A percentile compares a stretch with the other conserved stretches of the same genome.
These are phyloP conservation scores for Beauveria caledonica DNA, from an alignment of 2,329 filamentous ascomycete genomes.

Conservation along the genomic window DNA sequence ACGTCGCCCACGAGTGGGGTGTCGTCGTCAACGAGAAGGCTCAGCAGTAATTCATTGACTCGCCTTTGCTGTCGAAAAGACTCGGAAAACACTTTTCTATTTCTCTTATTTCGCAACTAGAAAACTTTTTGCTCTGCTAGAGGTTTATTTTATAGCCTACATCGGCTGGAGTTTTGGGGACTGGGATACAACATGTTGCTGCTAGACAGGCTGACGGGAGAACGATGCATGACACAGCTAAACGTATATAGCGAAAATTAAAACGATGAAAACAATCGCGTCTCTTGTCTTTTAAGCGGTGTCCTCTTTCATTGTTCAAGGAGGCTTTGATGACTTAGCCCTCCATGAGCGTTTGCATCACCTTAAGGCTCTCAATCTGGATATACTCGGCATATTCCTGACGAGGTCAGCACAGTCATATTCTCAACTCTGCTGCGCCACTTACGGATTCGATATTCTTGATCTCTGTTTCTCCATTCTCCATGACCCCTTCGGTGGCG, in stretches of 20 bases:
- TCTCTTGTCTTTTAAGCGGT: neutral
- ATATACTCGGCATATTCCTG: constrained; percentile 23
- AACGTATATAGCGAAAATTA: constrained; percentile 10
- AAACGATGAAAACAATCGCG: neutral
- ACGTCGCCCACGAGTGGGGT: constrained; percentile 59
- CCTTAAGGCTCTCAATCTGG: constrained; percentile 18
- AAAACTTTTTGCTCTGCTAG: constrained; percentile 6
- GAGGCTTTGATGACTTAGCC: neutral
- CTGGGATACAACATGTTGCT: constrained; percentile 2
- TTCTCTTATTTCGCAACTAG: neutral
- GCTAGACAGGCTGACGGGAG: neutral
- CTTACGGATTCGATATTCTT: constrained; percentile 22
- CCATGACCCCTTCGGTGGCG: neutral
- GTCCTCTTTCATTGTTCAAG: too few species aligned
- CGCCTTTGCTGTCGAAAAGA: neutral
- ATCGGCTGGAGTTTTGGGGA: constrained; percentile 11
- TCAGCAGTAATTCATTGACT: constrained; percentile 21
- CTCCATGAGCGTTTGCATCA: constrained; percentile 11
- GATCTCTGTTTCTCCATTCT: constrained; percentile 19
- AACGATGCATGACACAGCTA: constrained; percentile 1
- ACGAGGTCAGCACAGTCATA: neutral
- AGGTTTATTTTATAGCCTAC: constrained; percentile 6
- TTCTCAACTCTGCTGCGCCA: neutral
- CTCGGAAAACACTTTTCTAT: neutral
- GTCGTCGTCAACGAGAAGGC: constrained; percentile 56